These are phyloP conservation scores for Alternaria infectoria DNA, from an alignment of 2,329 filamentous ascomycete species.

Conservation along the genomic window DNA sequence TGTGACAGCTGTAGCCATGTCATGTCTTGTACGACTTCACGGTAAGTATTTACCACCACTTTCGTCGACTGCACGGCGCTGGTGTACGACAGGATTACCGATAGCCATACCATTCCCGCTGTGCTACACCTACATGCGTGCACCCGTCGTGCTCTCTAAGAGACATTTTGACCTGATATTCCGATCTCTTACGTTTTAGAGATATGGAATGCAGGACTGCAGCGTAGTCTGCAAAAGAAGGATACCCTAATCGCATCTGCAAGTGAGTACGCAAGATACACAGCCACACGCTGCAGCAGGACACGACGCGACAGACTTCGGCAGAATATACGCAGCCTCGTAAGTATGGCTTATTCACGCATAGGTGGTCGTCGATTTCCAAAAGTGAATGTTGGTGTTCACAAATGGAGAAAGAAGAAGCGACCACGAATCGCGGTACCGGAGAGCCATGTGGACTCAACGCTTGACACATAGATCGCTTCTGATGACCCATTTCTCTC, in stretches of 20 bases:
- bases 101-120: not conserved
- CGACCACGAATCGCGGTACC: not conserved
- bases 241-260: not conserved
- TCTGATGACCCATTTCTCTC: conserved; percentile 90
- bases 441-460: conserved; percentile 33
- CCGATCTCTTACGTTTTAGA: not conserved
- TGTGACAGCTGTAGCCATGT: conserved; percentile 4
- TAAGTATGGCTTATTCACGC: not conserved
- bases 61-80: not conserved
- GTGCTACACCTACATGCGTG: not conserved
- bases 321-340: not conserved
- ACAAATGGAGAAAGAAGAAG: not conserved
- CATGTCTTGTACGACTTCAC: not conserved
- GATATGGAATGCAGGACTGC: not conserved
- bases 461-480: conserved; percentile 77
- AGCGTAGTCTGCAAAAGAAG: not conserved
- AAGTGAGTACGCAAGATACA: not conserved
- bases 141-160: not conserved
- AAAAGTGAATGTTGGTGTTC: not conserved
- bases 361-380: not conserved
- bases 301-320: not conserved
- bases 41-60: not conserved
- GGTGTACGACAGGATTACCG: not conserved
- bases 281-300: not conserved
- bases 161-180: not conserved